Conservation (phyloP, 2,329 filamentous ascomycete genomes). For the Paradendryphiella salina region DNA sequence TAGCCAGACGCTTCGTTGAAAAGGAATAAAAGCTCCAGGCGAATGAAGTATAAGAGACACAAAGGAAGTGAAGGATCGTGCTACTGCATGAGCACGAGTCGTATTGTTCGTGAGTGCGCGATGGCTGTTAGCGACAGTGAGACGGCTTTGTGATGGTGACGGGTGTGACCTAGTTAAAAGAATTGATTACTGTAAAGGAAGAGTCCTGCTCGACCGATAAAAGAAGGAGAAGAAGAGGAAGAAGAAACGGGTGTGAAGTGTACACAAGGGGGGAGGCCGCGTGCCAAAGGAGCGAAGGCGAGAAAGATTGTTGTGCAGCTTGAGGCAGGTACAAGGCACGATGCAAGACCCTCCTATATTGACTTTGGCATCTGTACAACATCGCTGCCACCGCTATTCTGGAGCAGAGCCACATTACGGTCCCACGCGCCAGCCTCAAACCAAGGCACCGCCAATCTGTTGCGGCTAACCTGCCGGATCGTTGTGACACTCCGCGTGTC, state of each 20-base stretch:
- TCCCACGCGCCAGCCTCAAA: conserved; percentile 45
- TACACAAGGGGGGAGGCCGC: conserved; percentile 30
- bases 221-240: conserved; percentile 17
- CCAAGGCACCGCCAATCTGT: conserved; percentile 34
- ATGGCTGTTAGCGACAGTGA: conserved; percentile 12
- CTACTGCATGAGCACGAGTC: conserved; percentile 39
- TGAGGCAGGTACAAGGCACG: conserved; percentile 27
- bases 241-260: conserved; percentile 15
- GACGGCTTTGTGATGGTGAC: conserved; percentile 10
- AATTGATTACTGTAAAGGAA: conserved; percentile 27
- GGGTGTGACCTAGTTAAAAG: conserved; percentile 10
- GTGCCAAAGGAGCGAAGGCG: conserved; percentile 21
- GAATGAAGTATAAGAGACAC: conserved; percentile 19
- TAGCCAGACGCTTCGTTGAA: conserved; percentile 39
- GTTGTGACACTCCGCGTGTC: conserved; percentile 39
- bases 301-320: conserved; percentile 27
- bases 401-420: conserved; percentile 36
- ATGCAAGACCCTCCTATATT: conserved; percentile 43
- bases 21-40: conserved; percentile 31
- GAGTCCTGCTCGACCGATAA: conserved; percentile 40
- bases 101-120: conserved; percentile 20
- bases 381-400: conserved; percentile 24
- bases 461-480: conserved; percentile 37
- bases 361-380: conserved; percentile 34
- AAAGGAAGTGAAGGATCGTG: conserved; percentile 24